Evolutionary conservation across 768 basidiomycete species (phyloP).

Genomic region (Mycena indigotica): DNA sequence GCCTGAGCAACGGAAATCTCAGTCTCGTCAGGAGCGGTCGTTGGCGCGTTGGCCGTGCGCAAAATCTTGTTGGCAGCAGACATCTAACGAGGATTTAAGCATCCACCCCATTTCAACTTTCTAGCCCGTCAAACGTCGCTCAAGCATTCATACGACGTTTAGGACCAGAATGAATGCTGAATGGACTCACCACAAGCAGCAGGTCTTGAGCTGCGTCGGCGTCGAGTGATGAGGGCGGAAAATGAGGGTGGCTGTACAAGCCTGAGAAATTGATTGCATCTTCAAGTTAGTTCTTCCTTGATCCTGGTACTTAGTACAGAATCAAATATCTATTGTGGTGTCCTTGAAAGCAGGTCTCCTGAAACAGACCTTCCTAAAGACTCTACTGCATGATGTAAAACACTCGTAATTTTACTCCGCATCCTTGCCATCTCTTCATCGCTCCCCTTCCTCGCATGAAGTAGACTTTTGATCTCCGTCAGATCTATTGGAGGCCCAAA

Average conservation of each 20-base stretch:
- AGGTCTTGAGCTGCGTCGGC: conserved; percentile 1
- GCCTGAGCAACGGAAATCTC: conserved; percentile 94
- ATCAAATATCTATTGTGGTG: conserved; percentile 12
- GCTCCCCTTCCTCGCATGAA: conserved; percentile 2
- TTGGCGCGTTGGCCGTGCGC: conserved; percentile 95
- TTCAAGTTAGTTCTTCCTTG: too few relatives aligned
- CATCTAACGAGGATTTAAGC: conserved; percentile 44
- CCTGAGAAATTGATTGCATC: conserved; percentile 4
- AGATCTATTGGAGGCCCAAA: conserved; percentile 75
- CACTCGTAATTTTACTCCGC: conserved; percentile 56
- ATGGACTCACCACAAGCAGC: background rate
- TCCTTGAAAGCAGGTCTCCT: conserved; percentile 35
- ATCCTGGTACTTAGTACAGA: conserved; percentile 3
- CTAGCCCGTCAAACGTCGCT: background rate
- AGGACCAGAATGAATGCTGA: background rate
- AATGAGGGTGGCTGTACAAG: conserved; percentile 19
- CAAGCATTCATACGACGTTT: background rate
- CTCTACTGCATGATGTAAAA: conserved; percentile 57
- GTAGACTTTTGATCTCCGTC: conserved; percentile 34
- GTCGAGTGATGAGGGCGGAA: conserved; percentile 21
- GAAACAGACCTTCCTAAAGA: conserved; percentile 53
- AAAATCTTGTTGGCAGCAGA: conserved; percentile 86
- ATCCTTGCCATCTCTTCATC: conserved; percentile 37
- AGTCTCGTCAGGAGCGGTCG: conserved; percentile 84
- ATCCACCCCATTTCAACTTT: background rate